A percentile compares a stretch with the other conserved stretches of the same genome.
These are phyloP conservation scores for Podospora didyma DNA, from an alignment of 495 filamentous ascomycete species.

Conservation along the genomic window DNA sequence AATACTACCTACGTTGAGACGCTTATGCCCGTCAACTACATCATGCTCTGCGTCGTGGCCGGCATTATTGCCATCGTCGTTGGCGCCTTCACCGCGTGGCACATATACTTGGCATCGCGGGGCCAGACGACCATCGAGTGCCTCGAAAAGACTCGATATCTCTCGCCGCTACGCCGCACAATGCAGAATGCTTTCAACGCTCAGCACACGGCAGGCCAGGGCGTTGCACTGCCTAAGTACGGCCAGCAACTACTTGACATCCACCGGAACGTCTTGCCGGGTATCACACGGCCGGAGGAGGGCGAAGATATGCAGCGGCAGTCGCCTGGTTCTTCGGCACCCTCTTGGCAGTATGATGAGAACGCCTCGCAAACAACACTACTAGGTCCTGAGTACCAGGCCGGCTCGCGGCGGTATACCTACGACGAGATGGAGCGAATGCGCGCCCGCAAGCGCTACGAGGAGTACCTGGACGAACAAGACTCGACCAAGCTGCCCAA, in stretches of 20 bases:
- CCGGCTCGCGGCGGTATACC: slow-evolving; percentile 44
- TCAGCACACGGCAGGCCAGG: slow-evolving; percentile 43
- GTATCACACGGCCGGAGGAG: slow-evolving; percentile 74
- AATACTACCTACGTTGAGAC: slow-evolving; percentile 56
- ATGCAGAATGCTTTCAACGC: slow-evolving; percentile 59
- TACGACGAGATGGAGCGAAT: slow-evolving; percentile 71
- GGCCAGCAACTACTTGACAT: slow-evolving; percentile 74
- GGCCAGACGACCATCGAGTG: slow-evolving; percentile 93
- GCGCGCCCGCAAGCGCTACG: slow-evolving; percentile 68
- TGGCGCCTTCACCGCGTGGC: slow-evolving; percentile 87
- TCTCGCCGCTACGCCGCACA: slow-evolving; percentile 67
- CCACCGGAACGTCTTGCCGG: slow-evolving; percentile 78
- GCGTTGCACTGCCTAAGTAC: slow-evolving; percentile 56
- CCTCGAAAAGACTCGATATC: slow-evolving; percentile 89
- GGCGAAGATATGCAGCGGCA: slow-evolving; percentile 53
- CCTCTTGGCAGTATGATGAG: slow-evolving; percentile 14
- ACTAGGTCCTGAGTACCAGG: slow-evolving; percentile 45
- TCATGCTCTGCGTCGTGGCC: slow-evolving; percentile 77
- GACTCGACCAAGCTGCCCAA: slow-evolving; percentile 82
- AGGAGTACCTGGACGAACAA: slow-evolving; percentile 83
- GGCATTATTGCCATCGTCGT: slow-evolving; percentile 91
- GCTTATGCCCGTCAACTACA: slow-evolving; percentile 83
- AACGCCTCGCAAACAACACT: background rate
- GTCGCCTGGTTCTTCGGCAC: slow-evolving; percentile 1
- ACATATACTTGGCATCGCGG: slow-evolving; percentile 72